Evolutionary conservation across 2,329 filamentous ascomycete species (phyloP).

Genomic region (Trichoderma polysporum): DNA sequence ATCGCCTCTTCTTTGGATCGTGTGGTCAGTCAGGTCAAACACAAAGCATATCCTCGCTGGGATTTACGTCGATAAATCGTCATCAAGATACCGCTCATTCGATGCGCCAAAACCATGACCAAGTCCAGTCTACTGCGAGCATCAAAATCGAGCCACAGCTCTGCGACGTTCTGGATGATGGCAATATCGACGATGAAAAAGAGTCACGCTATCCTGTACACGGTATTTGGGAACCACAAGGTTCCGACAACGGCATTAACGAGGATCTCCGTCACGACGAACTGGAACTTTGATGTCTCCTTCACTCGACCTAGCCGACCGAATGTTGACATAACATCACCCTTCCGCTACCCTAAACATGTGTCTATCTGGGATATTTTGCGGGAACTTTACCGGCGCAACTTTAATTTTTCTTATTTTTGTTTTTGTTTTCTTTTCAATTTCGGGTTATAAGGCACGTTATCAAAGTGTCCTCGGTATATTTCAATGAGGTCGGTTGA

Average conservation of each 20-base stretch:
- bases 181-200: conserved; percentile 27
- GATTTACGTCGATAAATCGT: conserved; percentile 34
- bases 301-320: background rate
- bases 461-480: background rate
- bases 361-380: background rate
- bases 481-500: background rate
- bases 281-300: conserved; percentile 27
- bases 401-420: background rate
- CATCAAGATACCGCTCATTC: conserved; percentile 24
- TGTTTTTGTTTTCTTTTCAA: background rate
- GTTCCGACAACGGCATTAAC: conserved; percentile 26
- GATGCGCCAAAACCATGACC: conserved; percentile 23
- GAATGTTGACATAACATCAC: background rate
- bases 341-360: background rate
- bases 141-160: conserved; percentile 31
- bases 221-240: conserved; percentile 30
- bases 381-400: background rate
- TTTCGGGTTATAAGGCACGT: background rate
- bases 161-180: conserved; percentile 28
- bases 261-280: conserved; percentile 29
- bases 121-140: conserved; percentile 5
- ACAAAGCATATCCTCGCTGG: conserved; percentile 29
- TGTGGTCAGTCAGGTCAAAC: conserved; percentile 28
- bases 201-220: conserved; percentile 24
- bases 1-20: conserved; percentile 32